Evolutionary conservation across 1,284 basidiomycete genomes (phyloP).

Genomic region (Marasmius sp.): DNA sequence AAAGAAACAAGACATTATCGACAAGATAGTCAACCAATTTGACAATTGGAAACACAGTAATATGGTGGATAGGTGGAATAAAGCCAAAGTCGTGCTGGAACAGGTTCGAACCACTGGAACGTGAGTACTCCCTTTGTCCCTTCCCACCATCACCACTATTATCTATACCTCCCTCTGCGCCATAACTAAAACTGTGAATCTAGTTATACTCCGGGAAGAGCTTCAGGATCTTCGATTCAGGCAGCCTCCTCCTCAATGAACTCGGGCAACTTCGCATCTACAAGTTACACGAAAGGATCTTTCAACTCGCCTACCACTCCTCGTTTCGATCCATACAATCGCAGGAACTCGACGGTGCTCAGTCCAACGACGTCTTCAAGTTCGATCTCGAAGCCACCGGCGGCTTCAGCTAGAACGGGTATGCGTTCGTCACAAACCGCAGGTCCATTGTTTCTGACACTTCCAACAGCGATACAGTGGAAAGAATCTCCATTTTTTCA

Average conservation of each 20-base stretch:
- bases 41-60: constrained; percentile 57
- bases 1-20: constrained; percentile 82
- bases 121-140: constrained; percentile 45
- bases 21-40: constrained; percentile 58
- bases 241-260: constrained; percentile 6
- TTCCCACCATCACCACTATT: not conserved
- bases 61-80: constrained; percentile 62
- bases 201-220: constrained; percentile 9
- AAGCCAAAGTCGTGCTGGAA: constrained; percentile 59
- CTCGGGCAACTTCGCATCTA: not conserved
- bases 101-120: constrained; percentile 59
- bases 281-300: not conserved
- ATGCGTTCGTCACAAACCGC: not conserved
- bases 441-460: not conserved
- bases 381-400: not conserved
- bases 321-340: not conserved
- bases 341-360: not conserved
- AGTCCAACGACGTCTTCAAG: not conserved
- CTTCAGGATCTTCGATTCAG: not conserved
- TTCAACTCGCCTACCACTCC: not conserved
- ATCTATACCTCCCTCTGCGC: constrained; percentile 13
- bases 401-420: not conserved
- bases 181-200: constrained; percentile 1
- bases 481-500: constrained; percentile 78
- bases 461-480: constrained; percentile 65